Evolutionary conservation across 2,329 filamentous ascomycete genomes (phyloP).

Genomic region (Fusarium tricinctum): DNA sequence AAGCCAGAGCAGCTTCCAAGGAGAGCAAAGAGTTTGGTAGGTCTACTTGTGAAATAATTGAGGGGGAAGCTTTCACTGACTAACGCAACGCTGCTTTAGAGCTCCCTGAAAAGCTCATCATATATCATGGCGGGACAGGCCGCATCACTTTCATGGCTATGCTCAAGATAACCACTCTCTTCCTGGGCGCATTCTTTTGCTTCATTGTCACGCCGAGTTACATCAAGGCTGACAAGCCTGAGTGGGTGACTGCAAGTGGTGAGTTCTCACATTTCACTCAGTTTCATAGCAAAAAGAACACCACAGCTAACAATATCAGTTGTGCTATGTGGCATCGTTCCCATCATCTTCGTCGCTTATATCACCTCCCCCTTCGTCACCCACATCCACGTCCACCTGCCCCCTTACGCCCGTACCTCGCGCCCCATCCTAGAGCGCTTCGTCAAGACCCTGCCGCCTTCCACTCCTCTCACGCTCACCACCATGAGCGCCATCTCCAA

Average conservation of each 20-base stretch:
- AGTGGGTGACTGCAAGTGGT: conserved; percentile 56
- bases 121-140: conserved; percentile 81
- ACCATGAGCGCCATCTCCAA: conserved; percentile 70
- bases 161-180: conserved; percentile 78
- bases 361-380: conserved; percentile 79
- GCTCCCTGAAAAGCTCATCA: conserved; percentile 72
- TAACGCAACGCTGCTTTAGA: conserved; percentile 51
- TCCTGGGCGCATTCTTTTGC: conserved; percentile 76
- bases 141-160: conserved; percentile 77
- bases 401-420: conserved; percentile 73
- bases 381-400: conserved; percentile 78
- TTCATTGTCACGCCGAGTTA: conserved; percentile 74
- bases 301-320: conserved; percentile 58
- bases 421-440: conserved; percentile 68
- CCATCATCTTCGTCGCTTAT: conserved; percentile 74
- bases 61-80: background rate
- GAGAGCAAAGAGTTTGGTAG: conserved; percentile 43
- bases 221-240: conserved; percentile 57
- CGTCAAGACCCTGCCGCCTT: conserved; percentile 61
- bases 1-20: conserved; percentile 47
- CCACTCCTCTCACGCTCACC: conserved; percentile 64
- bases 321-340: conserved; percentile 71
- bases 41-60: rapidly evolving
- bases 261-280: conserved; percentile 40
- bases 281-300: background rate